These are phyloP conservation scores for Stereocaulon alpinum DNA, from an alignment of 495 filamentous ascomycete genomes.

Conservation along the genomic window DNA sequence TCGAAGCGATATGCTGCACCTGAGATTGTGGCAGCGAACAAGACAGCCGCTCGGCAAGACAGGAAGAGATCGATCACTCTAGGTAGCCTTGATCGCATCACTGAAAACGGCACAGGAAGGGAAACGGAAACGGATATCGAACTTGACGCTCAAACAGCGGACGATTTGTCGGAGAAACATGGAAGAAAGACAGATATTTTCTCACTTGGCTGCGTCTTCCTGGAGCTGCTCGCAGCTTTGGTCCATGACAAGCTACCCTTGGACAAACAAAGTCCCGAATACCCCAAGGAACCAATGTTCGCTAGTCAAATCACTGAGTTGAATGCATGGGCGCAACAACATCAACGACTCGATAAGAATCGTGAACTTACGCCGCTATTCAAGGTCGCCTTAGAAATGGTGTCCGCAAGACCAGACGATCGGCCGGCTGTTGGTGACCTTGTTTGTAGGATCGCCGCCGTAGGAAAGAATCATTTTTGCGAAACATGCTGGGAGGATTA, in stretches of 20 bases:
- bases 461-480: neutral
- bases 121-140: neutral
- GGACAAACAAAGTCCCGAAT: neutral
- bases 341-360: neutral
- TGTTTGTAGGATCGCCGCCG: neutral
- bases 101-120: neutral
- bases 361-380: neutral
- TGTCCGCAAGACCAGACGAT: neutral
- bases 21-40: conserved; percentile 6
- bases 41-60: too few relatives aligned
- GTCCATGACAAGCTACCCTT: neutral
- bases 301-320: neutral
- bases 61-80: too few relatives aligned
- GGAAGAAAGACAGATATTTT: neutral
- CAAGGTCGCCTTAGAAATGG: neutral
- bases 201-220: neutral
- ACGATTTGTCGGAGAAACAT: neutral
- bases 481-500: neutral
- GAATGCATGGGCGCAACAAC: neutral
- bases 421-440: neutral
- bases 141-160: neutral
- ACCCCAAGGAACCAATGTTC: neutral
- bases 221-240: neutral
- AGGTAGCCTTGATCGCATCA: neutral
- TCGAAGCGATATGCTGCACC: conserved; percentile 17